These are phyloP conservation scores for Russula griseocarnosa DNA, from an alignment of 768 basidiomycete genomes.

Conservation along the genomic window DNA sequence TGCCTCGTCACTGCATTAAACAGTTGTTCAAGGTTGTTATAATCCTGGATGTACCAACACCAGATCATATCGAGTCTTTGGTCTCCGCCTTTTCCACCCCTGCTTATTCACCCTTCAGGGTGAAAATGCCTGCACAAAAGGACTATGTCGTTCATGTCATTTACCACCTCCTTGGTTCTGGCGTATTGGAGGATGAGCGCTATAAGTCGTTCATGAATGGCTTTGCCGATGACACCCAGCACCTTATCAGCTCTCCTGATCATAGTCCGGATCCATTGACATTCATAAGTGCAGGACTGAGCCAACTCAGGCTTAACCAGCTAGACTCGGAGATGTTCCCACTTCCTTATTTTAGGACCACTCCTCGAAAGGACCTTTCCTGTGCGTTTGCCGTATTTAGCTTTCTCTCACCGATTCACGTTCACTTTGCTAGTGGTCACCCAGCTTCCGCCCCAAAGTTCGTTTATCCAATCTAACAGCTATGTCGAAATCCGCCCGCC, in stretches of 20 bases:
- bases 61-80: conserved; percentile 52
- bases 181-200: conserved; percentile 61
- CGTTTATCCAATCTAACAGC: conserved; percentile 19
- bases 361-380: conserved; percentile 40
- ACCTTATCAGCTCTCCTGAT: conserved; percentile 66
- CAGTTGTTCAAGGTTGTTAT: conserved; percentile 48
- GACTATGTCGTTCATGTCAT: conserved; percentile 49
- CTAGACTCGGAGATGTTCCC: conserved; percentile 74
- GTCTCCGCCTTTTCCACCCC: conserved; percentile 44
- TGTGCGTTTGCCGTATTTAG: no score
- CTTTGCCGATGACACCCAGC: conserved; percentile 64
- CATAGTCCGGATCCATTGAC: conserved; percentile 61
- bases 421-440: conserved; percentile 9
- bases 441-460: conserved; percentile 27
- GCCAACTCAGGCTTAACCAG: conserved; percentile 65
- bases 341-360: conserved; percentile 51
- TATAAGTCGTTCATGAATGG: conserved; percentile 71
- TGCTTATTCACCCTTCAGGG: conserved; percentile 49
- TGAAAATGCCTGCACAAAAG: conserved; percentile 40
- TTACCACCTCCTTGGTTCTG: conserved; percentile 69
- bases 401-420: neutral
- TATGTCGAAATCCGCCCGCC: conserved; percentile 24
- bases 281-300: conserved; percentile 69
- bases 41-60: conserved; percentile 68
- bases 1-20: conserved; percentile 1